A percentile compares a stretch with the other conserved stretches of the same genome.
These are phyloP conservation scores for Diaporthe destruens DNA, from an alignment of 2,329 filamentous ascomycete genomes.

Conservation along the genomic window DNA sequence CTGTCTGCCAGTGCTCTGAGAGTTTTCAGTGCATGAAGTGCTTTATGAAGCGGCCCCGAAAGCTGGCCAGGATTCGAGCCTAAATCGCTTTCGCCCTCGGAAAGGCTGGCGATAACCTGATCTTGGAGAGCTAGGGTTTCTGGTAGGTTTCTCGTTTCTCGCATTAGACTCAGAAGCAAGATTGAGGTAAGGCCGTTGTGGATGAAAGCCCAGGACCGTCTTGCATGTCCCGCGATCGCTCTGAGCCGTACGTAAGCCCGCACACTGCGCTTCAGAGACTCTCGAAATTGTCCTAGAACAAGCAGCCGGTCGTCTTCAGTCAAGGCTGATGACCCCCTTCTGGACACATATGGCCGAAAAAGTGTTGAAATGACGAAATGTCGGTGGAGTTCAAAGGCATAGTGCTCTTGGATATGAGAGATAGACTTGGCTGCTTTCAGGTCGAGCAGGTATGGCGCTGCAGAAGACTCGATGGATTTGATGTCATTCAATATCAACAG, in stretches of 20 bases:
- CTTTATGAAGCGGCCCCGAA: conserved; percentile 12
- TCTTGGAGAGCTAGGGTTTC: conserved; percentile 26
- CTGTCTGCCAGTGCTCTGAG: background rate
- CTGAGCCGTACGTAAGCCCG: conserved; percentile 37
- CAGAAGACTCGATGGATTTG: conserved; percentile 7
- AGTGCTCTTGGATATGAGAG: conserved; percentile 35
- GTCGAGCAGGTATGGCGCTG: conserved; percentile 13
- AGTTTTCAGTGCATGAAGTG: conserved; percentile 11
- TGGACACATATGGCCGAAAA: conserved; percentile 35
- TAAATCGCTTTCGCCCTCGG: conserved; percentile 11
- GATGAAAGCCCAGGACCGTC: conserved; percentile 39
- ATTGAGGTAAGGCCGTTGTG: conserved; percentile 40
- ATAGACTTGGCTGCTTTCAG: conserved; percentile 11
- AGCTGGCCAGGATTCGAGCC: background rate
- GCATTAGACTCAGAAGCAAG: conserved; percentile 37
- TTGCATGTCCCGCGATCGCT: conserved; percentile 35
- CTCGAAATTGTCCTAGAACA: conserved; percentile 25
- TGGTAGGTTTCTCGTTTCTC: conserved; percentile 34
- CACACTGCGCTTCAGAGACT: conserved; percentile 34
- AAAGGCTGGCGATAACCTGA: conserved; percentile 29
- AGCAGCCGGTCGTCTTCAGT: background rate
- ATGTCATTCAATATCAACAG: conserved; percentile 8
- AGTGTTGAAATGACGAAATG: conserved; percentile 40
- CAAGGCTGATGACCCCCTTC: background rate
- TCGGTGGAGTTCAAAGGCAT: conserved; percentile 39